Percentiles rank a stretch among this genome's conserved stretches.
phyloP scores from a whole-genome alignment of 805 yeast species.

The Candida sonorensis region DNA sequence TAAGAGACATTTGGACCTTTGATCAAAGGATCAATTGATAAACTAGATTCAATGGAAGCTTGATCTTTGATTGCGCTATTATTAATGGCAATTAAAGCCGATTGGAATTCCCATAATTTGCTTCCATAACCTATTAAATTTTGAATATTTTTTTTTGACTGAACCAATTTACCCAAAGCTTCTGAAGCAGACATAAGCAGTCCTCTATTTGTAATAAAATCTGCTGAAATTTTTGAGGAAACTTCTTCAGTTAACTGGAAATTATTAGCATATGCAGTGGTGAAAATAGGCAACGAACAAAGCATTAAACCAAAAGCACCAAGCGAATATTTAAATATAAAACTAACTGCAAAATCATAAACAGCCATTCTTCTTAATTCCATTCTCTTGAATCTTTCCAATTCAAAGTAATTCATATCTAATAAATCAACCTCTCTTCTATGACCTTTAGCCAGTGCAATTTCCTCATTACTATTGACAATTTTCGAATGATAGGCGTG shows the following conservation, averaged over 20 bases:
- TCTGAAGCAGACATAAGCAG: conserved; percentile 78
- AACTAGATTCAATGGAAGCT: conserved; percentile 6
- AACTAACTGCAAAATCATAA: conserved; percentile 81
- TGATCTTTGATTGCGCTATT: conserved; percentile 20
- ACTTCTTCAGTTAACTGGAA: conserved; percentile 40
- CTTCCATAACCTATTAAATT: conserved; percentile 78
- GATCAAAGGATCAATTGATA: conserved; percentile 19
- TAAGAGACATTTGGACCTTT: conserved; percentile 30
- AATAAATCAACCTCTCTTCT: conserved; percentile 67
- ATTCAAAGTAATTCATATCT: conserved; percentile 74
- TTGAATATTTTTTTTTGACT: conserved; percentile 76
- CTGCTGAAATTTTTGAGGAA: conserved; percentile 50
- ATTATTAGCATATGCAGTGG: conserved; percentile 21
- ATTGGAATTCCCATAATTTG: conserved; percentile 65
- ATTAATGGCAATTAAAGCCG: conserved; percentile 48
- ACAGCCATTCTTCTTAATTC: conserved; percentile 66
- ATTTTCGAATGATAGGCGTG: conserved; percentile 78
- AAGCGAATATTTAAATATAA: conserved; percentile 87
- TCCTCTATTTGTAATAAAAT: conserved; percentile 83
- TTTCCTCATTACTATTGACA: conserved; percentile 75
- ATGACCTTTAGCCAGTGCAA: conserved; percentile 81
- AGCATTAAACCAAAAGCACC: conserved; percentile 90
- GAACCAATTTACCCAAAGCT: conserved; percentile 80
- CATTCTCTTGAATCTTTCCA: conserved; percentile 69
- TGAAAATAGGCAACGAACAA: conserved; percentile 84